These are phyloP conservation scores for Parasitella parasitica DNA, from an alignment of 371 early-diverging fungal genomes.

Conservation along the genomic window DNA sequence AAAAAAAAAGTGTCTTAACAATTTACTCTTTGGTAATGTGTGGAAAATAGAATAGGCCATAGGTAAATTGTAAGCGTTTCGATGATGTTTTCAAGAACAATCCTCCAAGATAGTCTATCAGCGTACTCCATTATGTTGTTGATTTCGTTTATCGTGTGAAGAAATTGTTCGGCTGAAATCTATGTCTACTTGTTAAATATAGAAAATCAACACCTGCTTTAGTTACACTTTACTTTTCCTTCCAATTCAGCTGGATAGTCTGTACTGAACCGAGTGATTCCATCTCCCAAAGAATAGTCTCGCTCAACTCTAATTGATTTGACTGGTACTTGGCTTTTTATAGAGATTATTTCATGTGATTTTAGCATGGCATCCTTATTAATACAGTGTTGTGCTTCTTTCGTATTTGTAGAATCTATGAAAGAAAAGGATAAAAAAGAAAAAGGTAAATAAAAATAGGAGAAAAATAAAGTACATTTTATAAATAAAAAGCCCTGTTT, in stretches of 20 bases:
- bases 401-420: not conserved
- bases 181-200: conserved; percentile 4
- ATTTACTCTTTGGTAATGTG: conserved; percentile 49
- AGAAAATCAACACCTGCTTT: not conserved
- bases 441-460: not conserved
- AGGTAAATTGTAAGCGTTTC: conserved; percentile 46
- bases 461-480: not conserved
- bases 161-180: conserved; percentile 36
- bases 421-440: not conserved
- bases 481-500: conserved; percentile 2
- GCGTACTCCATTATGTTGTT: conserved; percentile 41
- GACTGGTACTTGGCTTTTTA: conserved; percentile 18
- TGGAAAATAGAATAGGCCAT: conserved; percentile 46
- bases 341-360: conserved; percentile 17
- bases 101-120: conserved; percentile 37
- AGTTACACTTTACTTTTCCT: conserved; percentile 36
- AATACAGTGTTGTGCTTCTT: not conserved
- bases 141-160: conserved; percentile 41
- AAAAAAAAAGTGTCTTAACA: not conserved
- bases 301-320: conserved; percentile 44
- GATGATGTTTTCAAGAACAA: conserved; percentile 48
- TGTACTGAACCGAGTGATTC: conserved; percentile 46
- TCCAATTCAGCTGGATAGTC: conserved; percentile 37
- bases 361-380: conserved; percentile 20
- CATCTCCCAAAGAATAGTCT: conserved; percentile 50